A percentile compares a stretch with the other conserved stretches of the same genome.
phyloP scores from a whole-genome alignment of 1,284 basidiomycete genomes.

The Boletus sp. region DNA sequence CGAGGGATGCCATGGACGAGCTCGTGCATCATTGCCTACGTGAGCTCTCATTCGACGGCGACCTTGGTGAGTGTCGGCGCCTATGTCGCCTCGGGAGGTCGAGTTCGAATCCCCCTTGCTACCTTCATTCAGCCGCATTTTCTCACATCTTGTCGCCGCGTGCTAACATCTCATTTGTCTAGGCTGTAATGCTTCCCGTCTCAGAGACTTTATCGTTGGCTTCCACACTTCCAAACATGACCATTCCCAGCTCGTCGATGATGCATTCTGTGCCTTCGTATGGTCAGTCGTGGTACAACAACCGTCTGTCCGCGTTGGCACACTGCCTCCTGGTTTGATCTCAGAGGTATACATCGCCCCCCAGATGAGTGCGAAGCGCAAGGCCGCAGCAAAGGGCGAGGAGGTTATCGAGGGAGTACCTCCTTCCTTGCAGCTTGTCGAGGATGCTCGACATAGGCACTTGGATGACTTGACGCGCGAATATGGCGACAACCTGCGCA shows the following conservation, averaged over 20 bases:
- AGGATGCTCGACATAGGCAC: conserved; percentile 49
- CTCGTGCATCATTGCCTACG: conserved; percentile 72
- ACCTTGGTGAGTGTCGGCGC: conserved; percentile 54
- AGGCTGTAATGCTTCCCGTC: conserved; percentile 71
- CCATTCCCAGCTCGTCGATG: conserved; percentile 62
- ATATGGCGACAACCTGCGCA: conserved; percentile 63
- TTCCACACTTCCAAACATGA: conserved; percentile 53
- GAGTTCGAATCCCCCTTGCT: conserved; percentile 46
- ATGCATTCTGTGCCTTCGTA: conserved; percentile 73
- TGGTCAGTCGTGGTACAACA: conserved; percentile 77
- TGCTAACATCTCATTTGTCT: conserved; percentile 9
- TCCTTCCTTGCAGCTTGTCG: conserved; percentile 50
- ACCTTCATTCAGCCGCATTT: conserved; percentile 22
- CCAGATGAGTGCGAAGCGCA: conserved; percentile 61
- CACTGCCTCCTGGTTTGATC: conserved; percentile 52
- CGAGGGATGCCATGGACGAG: conserved; percentile 56
- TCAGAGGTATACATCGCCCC: conserved; percentile 75
- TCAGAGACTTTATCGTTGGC: conserved; percentile 64
- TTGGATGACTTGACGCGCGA: conserved; percentile 53
- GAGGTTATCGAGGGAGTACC: conserved; percentile 42
- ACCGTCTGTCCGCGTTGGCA: conserved; percentile 69
- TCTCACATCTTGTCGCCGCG: conserved; percentile 15
- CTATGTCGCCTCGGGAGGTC: conserved; percentile 21
- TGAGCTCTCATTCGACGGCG: conserved; percentile 81
- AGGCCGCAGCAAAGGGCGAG: conserved; percentile 56